phyloP scores from a whole-genome alignment of 208 protist genomes.

The Acanthamoeba royreba region DNA sequence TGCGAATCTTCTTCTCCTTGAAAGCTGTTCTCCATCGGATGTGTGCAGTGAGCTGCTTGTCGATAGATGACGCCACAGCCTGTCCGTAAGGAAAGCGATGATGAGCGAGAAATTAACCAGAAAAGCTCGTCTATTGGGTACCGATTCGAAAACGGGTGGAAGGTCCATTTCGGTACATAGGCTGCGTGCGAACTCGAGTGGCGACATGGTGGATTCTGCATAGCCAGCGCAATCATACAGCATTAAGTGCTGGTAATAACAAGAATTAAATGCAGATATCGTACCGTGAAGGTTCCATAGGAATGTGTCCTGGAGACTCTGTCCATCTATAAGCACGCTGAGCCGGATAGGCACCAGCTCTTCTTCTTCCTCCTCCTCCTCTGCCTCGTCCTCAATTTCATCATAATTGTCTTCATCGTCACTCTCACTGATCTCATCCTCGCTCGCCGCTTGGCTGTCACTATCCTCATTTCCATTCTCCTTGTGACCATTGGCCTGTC shows the following conservation, averaged over 20 bases:
- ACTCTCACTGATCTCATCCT: neutral
- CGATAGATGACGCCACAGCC: neutral
- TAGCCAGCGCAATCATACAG: neutral
- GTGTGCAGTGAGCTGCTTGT: conserved; percentile 14
- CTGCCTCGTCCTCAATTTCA: neutral
- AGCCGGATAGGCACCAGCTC: conserved; percentile 38
- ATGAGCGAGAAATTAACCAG: neutral
- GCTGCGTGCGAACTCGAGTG: neutral
- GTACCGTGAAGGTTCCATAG: conserved; percentile 17
- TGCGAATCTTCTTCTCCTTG: neutral
- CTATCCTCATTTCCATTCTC: neutral
- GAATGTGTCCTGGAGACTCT: conserved; percentile 32
- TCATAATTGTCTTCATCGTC: no score
- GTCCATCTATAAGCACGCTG: neutral
- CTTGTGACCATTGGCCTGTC: neutral
- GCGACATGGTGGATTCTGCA: neutral
- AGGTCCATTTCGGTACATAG: conserved; percentile 36
- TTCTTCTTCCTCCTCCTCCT: conserved; percentile 12
- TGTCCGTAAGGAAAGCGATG: neutral
- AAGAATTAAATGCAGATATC: neutral
- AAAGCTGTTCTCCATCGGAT: neutral
- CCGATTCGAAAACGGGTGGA: neutral
- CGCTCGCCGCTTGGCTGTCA: neutral
- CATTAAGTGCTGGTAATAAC: neutral
- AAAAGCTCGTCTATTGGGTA: neutral